Percentiles rank a stretch among this genome's conserved stretches.
Conservation (phyloP, 2,329 filamentous ascomycete genomes). For the Pseudocercospora pini-densiflorae region DNA sequence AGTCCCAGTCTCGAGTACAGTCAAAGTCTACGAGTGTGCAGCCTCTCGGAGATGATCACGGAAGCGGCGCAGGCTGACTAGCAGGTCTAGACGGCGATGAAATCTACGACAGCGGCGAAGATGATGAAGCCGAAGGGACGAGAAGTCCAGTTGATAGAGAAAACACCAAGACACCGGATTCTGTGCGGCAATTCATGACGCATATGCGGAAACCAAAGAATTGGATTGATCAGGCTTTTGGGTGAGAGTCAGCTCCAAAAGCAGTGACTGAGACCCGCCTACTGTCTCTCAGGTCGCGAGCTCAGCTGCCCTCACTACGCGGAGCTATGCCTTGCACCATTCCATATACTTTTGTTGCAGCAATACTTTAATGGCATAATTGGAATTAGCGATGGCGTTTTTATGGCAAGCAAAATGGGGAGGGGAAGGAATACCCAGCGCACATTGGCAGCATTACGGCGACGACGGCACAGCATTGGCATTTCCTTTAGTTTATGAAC, state of each 20-base stretch:
- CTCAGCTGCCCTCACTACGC: too few relatives aligned
- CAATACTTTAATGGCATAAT: background rate
- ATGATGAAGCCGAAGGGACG: slow-evolving; percentile 13
- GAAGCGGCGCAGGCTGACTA: slow-evolving; percentile 24
- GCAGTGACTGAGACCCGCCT: too few relatives aligned
- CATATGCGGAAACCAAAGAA: slow-evolving; percentile 29
- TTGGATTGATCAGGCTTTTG: slow-evolving; percentile 30
- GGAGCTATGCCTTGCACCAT: background rate
- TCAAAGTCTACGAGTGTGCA: slow-evolving; percentile 2
- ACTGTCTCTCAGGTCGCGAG: too few relatives aligned
- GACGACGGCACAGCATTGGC: slow-evolving; percentile 18
- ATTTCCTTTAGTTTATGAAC: background rate
- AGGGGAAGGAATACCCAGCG: slow-evolving; percentile 13
- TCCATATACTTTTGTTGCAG: background rate
- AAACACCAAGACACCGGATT: slow-evolving; percentile 29
- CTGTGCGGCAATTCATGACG: slow-evolving; percentile 26
- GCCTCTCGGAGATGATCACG: slow-evolving; percentile 19
- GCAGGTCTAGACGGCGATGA: slow-evolving; percentile 25
- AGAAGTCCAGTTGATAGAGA: slow-evolving; percentile 26
- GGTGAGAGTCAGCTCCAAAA: slow-evolving; percentile 12
- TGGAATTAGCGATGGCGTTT: slow-evolving; percentile 23
- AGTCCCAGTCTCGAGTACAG: background rate
- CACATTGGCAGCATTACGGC: slow-evolving; percentile 9
- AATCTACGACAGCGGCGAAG: slow-evolving; percentile 18
- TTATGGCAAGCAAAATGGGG: slow-evolving; percentile 11